Percentiles rank a stretch among this genome's conserved stretches.
Conservation (phyloP, 2,329 filamentous ascomycete genomes). For the Talaromyces marneffei region DNA sequence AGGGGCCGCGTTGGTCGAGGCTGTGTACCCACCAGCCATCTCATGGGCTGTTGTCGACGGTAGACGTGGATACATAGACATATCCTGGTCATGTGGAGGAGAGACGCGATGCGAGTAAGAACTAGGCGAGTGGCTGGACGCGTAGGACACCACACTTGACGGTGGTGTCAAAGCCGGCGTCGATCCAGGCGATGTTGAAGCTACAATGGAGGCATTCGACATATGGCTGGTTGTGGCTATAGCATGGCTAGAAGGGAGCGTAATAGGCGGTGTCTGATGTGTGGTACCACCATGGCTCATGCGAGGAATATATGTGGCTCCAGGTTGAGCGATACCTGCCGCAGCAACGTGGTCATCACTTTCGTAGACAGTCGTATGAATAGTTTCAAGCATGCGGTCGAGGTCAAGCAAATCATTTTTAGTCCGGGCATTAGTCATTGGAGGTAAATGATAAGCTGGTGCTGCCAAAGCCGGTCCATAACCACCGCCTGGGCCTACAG, state of each 20-base stretch:
- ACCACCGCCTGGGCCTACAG: slow-evolving; percentile 53
- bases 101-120: slow-evolving; percentile 48
- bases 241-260: slow-evolving; percentile 39
- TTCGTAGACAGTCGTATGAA: slow-evolving; percentile 94
- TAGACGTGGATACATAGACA: slow-evolving; percentile 58
- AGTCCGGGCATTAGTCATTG: slow-evolving; percentile 80
- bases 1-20: slow-evolving; percentile 51
- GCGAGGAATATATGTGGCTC: slow-evolving; percentile 58
- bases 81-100: slow-evolving; percentile 44
- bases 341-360: slow-evolving; percentile 75
- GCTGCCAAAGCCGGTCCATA: slow-evolving; percentile 59
- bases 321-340: slow-evolving; percentile 70
- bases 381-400: slow-evolving; percentile 90
- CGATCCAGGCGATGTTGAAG: slow-evolving; percentile 37
- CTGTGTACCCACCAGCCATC: slow-evolving; percentile 46
- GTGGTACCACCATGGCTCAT: slow-evolving; percentile 49
- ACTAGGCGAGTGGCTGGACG: slow-evolving; percentile 56
- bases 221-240: slow-evolving; percentile 31
- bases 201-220: slow-evolving; percentile 16
- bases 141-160: slow-evolving; percentile 58
- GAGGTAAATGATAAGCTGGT: slow-evolving; percentile 77
- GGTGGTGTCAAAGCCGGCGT: slow-evolving; percentile 60
- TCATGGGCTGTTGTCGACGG: slow-evolving; percentile 56
- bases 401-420: slow-evolving; percentile 93
- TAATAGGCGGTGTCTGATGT: slow-evolving; percentile 47